phyloP scores from a whole-genome alignment of 805 yeast species.

The Cyberlindnera lachancei region DNA sequence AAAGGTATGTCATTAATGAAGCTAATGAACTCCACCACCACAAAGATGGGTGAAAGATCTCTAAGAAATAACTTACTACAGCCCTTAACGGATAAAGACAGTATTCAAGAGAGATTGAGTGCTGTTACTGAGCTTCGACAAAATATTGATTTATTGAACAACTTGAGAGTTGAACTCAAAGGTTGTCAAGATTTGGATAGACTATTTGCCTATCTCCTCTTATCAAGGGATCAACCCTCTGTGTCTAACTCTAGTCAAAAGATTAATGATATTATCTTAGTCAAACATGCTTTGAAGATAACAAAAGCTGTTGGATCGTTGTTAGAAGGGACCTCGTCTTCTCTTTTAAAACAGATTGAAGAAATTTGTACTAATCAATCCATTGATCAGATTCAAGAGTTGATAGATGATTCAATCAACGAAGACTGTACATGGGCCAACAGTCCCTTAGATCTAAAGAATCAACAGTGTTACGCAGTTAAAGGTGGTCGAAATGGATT shows the following conservation, averaged over 20 bases:
- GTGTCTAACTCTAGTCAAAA: slow-evolving; percentile 28
- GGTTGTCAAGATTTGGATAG: slow-evolving; percentile 33
- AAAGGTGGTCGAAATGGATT: slow-evolving; percentile 38
- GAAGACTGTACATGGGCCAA: slow-evolving; percentile 38
- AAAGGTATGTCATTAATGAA: slow-evolving; percentile 29
- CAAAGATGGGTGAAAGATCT: slow-evolving; percentile 40
- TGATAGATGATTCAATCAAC: slow-evolving; percentile 29
- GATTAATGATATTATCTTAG: slow-evolving; percentile 33
- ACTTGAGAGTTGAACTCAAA: slow-evolving; percentile 21
- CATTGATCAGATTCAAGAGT: slow-evolving; percentile 15
- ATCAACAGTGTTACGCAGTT: slow-evolving; percentile 38
- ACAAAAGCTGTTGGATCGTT: slow-evolving; percentile 13
- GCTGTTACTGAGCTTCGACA: slow-evolving; percentile 30
- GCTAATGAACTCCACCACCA: slow-evolving; percentile 30
- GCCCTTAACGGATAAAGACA: slow-evolving; percentile 33
- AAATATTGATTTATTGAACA: slow-evolving; percentile 9
- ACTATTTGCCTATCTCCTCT: slow-evolving; percentile 30
- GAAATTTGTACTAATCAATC: slow-evolving; percentile 23
- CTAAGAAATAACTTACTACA: slow-evolving; percentile 38
- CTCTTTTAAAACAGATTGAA: slow-evolving; percentile 23
- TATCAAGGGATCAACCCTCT: slow-evolving; percentile 19
- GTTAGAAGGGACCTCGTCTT: slow-evolving; percentile 10
- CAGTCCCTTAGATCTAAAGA: slow-evolving; percentile 31
- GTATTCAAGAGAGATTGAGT: slow-evolving; percentile 29
- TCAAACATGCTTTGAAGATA: slow-evolving; percentile 29